Evolutionary conservation across 2,329 filamentous ascomycete species (phyloP), one percentile per base, ranked within the genome.

Genomic region (Talaromyces atroroseus): DNA sequence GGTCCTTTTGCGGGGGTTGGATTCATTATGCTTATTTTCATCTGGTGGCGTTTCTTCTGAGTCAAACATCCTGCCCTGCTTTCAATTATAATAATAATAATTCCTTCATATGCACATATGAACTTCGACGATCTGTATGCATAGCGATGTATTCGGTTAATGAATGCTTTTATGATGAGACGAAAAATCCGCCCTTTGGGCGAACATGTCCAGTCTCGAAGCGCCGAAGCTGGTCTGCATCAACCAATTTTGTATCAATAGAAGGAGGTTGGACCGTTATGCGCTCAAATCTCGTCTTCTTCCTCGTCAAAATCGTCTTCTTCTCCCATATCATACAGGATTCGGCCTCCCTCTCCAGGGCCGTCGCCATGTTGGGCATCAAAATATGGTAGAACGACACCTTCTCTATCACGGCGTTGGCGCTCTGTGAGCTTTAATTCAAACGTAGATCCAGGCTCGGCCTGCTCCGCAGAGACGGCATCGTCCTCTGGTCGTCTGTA

Each of bases 281-380:
- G 23, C 23, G 23, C 40, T 73, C 69, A 92, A 62, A 92, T 91
- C 74, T 96, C 92, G 74, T 96, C 92, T 66, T 96, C 91, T 67
- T 95, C 91, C 58, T 95, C 92, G 64, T 96, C 92, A 74, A 96
- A 97, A 70, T 97, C 91, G 72, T 99, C 94, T 75, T 97, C 94
- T 60, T 85, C 83, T 1, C 92, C 92, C 89, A 97, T 95, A 64
- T 97, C 92, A 70, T 99, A 99, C 66, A 99, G 69, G 62, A 99
- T 99, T 59, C 92, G 82, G 0, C 94, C 94, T 4, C 94, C 92
- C 65, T 95, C 90, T 0, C 92, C 92, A 0, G 83, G 77, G 4
- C 81, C 82, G 57, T 77, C 72, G 14, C 71, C 87, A 53, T 85
- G 89, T 79, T 99, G 94, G 23, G 94, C 94, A 76, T 99, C 94